phyloP scores from a whole-genome alignment of 768 basidiomycete species.

The Lactifluus echinatus region DNA sequence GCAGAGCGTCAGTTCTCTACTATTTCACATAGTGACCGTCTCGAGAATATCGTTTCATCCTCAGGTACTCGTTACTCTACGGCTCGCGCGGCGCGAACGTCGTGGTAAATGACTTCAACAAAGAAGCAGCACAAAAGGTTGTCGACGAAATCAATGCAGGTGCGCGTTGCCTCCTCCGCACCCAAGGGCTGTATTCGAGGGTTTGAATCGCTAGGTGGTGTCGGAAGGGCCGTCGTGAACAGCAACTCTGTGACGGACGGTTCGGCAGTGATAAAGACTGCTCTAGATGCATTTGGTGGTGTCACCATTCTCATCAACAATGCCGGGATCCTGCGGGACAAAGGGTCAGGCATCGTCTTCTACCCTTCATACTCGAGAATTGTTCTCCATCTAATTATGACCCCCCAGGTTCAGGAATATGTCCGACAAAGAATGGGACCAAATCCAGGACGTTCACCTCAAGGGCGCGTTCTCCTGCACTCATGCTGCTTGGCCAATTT shows the following conservation, averaged over 20 bases:
- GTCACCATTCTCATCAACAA: slow-evolving; percentile 93
- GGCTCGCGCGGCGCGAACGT: slow-evolving; percentile 91
- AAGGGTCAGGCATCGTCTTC: slow-evolving; percentile 42
- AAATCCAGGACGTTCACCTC: slow-evolving; percentile 80
- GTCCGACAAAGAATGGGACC: slow-evolving; percentile 91
- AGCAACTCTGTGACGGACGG: slow-evolving; percentile 85
- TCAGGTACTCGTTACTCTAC: slow-evolving; percentile 83
- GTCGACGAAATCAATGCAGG: slow-evolving; percentile 82
- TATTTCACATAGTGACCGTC: background rate
- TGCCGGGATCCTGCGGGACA: slow-evolving; percentile 83
- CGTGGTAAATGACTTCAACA: slow-evolving; percentile 92
- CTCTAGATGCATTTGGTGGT: slow-evolving; percentile 74
- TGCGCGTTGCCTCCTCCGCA: slow-evolving; percentile 28
- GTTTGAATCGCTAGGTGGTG: slow-evolving; percentile 34
- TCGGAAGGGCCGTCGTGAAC: slow-evolving; percentile 84
- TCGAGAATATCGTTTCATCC: background rate
- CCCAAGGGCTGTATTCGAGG: background rate
- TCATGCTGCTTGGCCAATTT: slow-evolving; percentile 93
- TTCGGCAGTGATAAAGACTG: slow-evolving; percentile 74
- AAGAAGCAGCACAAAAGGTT: slow-evolving; percentile 81
- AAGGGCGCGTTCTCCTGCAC: slow-evolving; percentile 91
- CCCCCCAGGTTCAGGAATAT: slow-evolving; percentile 84
- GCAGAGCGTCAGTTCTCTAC: slow-evolving; percentile 63
- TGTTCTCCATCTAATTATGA: background rate
- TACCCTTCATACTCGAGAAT: background rate